Evolutionary conservation across 805 yeast genomes (phyloP).

Genomic region (Wickerhamiella sorbophila): DNA sequence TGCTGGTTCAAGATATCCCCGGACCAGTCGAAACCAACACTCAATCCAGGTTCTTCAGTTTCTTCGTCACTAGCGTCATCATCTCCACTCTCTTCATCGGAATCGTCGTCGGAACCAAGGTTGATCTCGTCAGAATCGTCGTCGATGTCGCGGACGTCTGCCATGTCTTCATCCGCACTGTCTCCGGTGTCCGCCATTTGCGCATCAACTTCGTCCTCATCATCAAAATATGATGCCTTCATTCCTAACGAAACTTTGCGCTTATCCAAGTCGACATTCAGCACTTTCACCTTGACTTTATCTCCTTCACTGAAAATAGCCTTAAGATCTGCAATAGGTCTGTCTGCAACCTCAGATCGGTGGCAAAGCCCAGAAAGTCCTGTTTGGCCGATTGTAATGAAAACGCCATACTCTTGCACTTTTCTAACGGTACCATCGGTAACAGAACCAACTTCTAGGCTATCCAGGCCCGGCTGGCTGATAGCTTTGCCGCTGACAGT

Average conservation of each 20-base stretch:
- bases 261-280: conserved; percentile 47
- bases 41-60: conserved; percentile 39
- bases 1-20: conserved; percentile 50
- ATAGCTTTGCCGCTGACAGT: conserved; percentile 60
- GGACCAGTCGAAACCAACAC: conserved; percentile 92
- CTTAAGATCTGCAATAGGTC: conserved; percentile 39
- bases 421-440: conserved; percentile 65
- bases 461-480: conserved; percentile 30
- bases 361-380: conserved; percentile 81
- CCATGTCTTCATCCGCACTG: conserved; percentile 17
- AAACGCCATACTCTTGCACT: conserved; percentile 82
- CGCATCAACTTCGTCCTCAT: conserved; percentile 24
- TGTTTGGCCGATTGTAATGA: conserved; percentile 66
- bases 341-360: conserved; percentile 61
- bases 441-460: conserved; percentile 53
- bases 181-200: conserved; percentile 18
- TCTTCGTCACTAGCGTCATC: conserved; percentile 19
- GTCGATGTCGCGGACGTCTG: conserved; percentile 7
- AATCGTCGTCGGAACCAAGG: conserved; percentile 19
- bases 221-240: conserved; percentile 78
- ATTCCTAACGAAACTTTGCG: conserved; percentile 76
- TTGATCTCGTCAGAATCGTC: conserved; percentile 8
- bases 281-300: conserved; percentile 69
- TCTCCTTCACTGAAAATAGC: conserved; percentile 79
- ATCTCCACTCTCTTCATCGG: conserved; percentile 22